phyloP scores from a whole-genome alignment of 495 filamentous ascomycete species.

The Bacidia rubella region DNA sequence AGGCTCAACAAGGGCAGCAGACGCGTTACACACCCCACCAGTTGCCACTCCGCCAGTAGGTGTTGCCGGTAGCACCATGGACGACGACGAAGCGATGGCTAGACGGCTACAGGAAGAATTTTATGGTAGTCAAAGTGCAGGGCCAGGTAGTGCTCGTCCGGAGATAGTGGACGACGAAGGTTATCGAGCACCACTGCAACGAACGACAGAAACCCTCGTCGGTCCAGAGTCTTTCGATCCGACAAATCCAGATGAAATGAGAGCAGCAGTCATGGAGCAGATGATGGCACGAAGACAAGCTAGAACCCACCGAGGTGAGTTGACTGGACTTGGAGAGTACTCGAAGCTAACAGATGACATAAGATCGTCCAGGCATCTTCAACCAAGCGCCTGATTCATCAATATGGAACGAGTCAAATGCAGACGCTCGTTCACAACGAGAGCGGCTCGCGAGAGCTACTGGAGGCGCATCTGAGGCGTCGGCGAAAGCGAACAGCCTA shows the following conservation, averaged over 20 bases:
- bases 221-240: slow-evolving; percentile 47
- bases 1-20: slow-evolving; percentile 2
- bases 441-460: slow-evolving; percentile 47
- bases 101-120: slow-evolving; percentile 82
- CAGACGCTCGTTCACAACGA: slow-evolving; percentile 30
- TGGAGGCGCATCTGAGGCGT: slow-evolving; percentile 59
- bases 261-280: slow-evolving; percentile 52
- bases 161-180: slow-evolving; percentile 38
- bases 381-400: slow-evolving; percentile 54
- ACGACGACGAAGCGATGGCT: slow-evolving; percentile 91
- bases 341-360: slow-evolving; percentile 7
- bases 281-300: slow-evolving; percentile 37
- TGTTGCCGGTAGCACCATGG: slow-evolving; percentile 20
- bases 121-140: slow-evolving; percentile 42
- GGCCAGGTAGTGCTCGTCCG: slow-evolving; percentile 3
- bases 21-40: slow-evolving; percentile 13
- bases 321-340: not conserved
- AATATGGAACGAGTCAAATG: slow-evolving; percentile 56
- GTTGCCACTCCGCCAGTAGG: slow-evolving; percentile 11
- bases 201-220: slow-evolving; percentile 82
- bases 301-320: slow-evolving; percentile 31
- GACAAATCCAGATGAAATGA: slow-evolving; percentile 44
- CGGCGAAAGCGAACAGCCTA: slow-evolving; percentile 55
- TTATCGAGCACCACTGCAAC: slow-evolving; percentile 80
- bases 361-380: slow-evolving; percentile 63